phyloP scores from a whole-genome alignment of 1,139 yeast genomes.

The Zhuliangozyma parablackwelliae region DNA sequence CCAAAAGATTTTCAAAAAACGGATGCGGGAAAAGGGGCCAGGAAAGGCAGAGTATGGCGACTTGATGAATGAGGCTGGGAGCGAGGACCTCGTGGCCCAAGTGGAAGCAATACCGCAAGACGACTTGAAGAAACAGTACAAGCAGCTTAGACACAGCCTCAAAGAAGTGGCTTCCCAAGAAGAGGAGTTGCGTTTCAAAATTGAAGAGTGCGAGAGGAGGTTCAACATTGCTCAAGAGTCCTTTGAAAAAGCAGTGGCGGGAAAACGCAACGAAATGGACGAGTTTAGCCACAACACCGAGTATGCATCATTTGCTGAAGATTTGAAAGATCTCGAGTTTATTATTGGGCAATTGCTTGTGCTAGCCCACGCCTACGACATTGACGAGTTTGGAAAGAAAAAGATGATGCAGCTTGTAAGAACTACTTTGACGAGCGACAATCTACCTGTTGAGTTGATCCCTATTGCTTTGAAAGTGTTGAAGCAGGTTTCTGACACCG shows the following conservation, averaged over 20 bases:
- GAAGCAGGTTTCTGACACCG: constrained; percentile 68
- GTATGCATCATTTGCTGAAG: constrained; percentile 22
- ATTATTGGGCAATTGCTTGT: constrained; percentile 69
- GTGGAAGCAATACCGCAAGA: constrained; percentile 11
- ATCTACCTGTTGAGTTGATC: constrained; percentile 50
- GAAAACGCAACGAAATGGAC: constrained; percentile 1
- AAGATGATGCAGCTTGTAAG: constrained; percentile 72
- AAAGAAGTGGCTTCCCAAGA: constrained; percentile 1
- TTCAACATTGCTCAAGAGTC: constrained; percentile 1
- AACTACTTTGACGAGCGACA: constrained; percentile 51
- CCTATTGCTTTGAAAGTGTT: constrained; percentile 61
- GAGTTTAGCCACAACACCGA: constrained; percentile 12
- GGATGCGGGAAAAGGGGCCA: background rate
- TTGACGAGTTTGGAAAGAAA: constrained; percentile 88
- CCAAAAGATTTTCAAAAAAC: background rate
- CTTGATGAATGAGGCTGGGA: background rate
- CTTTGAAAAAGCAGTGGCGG: constrained; percentile 1
- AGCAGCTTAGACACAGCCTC: constrained; percentile 7
- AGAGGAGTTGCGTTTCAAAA: background rate
- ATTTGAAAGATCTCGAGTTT: constrained; percentile 61
- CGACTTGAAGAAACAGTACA: constrained; percentile 16
- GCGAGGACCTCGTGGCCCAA: constrained; percentile 7
- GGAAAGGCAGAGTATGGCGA: no score
- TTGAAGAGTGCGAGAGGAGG: constrained; percentile 1
- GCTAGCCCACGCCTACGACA: constrained; percentile 72